Percentiles rank a stretch among this genome's conserved stretches.
Evolutionary conservation across 768 basidiomycete species (phyloP).

Genomic region (Agaricus blazei): DNA sequence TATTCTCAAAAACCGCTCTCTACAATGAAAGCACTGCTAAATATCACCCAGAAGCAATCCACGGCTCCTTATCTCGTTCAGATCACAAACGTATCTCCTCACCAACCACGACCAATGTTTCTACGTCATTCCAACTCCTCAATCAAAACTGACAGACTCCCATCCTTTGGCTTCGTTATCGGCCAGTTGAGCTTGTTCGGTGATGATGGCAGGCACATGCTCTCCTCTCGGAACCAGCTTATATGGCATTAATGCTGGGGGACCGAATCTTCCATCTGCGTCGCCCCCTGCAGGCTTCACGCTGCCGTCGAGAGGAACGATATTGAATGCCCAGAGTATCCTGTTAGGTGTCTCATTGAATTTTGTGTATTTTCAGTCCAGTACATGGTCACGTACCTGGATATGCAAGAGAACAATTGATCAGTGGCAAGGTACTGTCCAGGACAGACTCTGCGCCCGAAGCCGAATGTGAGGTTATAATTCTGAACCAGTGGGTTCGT

Average conservation of each 20-base stretch:
- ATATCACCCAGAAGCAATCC: no score
- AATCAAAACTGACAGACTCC: background rate
- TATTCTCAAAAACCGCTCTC: no score
- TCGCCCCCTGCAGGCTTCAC: background rate
- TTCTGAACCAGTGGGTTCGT: constrained; percentile 17
- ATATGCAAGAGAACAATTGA: constrained; percentile 17
- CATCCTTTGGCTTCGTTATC: constrained; percentile 1
- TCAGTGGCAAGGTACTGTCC: constrained; percentile 22
- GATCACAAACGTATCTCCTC: no score
- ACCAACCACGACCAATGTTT: background rate
- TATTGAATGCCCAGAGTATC: constrained; percentile 20
- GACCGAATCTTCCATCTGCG: background rate
- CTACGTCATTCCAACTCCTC: background rate
- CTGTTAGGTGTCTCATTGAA: constrained; percentile 5
- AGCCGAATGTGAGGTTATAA: constrained; percentile 20
- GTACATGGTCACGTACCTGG: constrained; percentile 11
- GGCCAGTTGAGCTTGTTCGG: constrained; percentile 1
- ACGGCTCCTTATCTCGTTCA: no score
- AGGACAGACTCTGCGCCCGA: constrained; percentile 23
- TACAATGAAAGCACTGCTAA: no score
- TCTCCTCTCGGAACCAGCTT: constrained; percentile 4
- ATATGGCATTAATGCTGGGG: background rate
- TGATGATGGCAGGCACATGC: background rate
- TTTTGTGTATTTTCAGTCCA: background rate
- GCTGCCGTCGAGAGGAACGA: constrained; percentile 9